Conservation (phyloP, 805 yeast species). For the Candida taoyuanica region DNA sequence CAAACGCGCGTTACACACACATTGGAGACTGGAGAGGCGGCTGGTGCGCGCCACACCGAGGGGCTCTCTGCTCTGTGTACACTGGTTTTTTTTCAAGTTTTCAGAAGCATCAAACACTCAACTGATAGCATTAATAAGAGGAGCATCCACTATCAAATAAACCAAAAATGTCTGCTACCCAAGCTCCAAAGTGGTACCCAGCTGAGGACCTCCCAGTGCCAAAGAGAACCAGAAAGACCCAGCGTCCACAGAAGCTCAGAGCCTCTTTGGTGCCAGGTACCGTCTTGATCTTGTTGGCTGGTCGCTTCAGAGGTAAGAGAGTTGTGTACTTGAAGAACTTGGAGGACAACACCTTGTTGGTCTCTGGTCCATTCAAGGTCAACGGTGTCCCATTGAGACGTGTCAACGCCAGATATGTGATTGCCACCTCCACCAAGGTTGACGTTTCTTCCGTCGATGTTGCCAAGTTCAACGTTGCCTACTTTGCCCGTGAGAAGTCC, state of each 20-base stretch:
- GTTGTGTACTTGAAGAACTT: slow-evolving; percentile 95
- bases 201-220: slow-evolving; percentile 86
- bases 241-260: slow-evolving; percentile 92
- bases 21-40: no score
- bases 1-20: not conserved
- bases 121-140: no score
- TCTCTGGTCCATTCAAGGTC: slow-evolving; percentile 98
- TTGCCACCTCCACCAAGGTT: slow-evolving; percentile 95
- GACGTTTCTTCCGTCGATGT: slow-evolving; percentile 75
- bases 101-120: no score
- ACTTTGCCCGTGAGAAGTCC: slow-evolving; percentile 94
- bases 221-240: slow-evolving; percentile 85
- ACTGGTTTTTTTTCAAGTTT: slow-evolving; percentile 5
- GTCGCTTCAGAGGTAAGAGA: slow-evolving; percentile 99
- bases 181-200: slow-evolving; percentile 92
- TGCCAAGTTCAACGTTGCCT: slow-evolving; percentile 87
- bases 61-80: not conserved
- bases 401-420: slow-evolving; percentile 97
- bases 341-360: slow-evolving; percentile 97
- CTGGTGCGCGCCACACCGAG: slow-evolving; percentile 8
- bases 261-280: slow-evolving; percentile 97
- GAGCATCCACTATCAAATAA: no score
- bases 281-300: slow-evolving; percentile 94
- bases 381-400: slow-evolving; percentile 99
- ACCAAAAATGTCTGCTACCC: slow-evolving; percentile 15